A percentile compares a stretch with the other conserved stretches of the same genome.
Evolutionary conservation across 163 green algal species (phyloP).

Genomic region (Scenedesmus sp.): DNA sequence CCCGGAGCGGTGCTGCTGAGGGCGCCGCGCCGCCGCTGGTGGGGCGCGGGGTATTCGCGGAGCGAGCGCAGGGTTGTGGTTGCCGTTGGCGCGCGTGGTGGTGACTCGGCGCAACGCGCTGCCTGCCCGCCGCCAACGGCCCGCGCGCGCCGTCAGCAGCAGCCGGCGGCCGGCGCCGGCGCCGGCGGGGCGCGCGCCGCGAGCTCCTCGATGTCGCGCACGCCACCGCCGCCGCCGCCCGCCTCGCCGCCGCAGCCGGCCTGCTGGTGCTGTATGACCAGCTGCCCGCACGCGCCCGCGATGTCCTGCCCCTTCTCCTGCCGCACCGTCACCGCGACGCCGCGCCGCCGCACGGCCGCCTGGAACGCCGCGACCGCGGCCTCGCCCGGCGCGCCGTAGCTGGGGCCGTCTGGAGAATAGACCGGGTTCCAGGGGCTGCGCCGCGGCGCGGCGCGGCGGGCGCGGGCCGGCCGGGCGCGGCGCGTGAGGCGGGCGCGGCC

Average conservation of each 20-base stretch:
- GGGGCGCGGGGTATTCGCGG: background rate
- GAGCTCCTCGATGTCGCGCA: constrained; percentile 41
- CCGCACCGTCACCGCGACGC: constrained; percentile 84
- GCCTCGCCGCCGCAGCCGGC: constrained; percentile 3
- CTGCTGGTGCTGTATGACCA: constrained; percentile 53
- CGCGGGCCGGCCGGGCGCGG: background rate
- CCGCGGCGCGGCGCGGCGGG: no score
- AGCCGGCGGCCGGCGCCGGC: no score
- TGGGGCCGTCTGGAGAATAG: constrained; percentile 46
- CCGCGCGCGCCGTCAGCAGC: no score
- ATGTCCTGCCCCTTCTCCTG: constrained; percentile 96
- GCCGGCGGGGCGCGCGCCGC: constrained; percentile 8
- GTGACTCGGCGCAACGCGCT: no score
- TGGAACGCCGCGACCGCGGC: constrained; percentile 71
- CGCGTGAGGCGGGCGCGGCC: no score
- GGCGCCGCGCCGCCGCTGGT: no score
- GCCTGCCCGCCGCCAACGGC: no score
- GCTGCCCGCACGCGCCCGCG: constrained; percentile 75
- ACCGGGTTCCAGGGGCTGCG: constrained; percentile 68
- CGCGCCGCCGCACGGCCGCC: constrained; percentile 68
- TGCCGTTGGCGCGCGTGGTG: no score
- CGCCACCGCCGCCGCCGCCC: background rate
- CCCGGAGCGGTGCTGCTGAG: no score
- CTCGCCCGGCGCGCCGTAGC: constrained; percentile 65
- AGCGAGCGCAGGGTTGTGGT: background rate